phyloP scores from a whole-genome alignment of 2,329 filamentous ascomycete genomes.

The Ceratocystis eucalypticola region DNA sequence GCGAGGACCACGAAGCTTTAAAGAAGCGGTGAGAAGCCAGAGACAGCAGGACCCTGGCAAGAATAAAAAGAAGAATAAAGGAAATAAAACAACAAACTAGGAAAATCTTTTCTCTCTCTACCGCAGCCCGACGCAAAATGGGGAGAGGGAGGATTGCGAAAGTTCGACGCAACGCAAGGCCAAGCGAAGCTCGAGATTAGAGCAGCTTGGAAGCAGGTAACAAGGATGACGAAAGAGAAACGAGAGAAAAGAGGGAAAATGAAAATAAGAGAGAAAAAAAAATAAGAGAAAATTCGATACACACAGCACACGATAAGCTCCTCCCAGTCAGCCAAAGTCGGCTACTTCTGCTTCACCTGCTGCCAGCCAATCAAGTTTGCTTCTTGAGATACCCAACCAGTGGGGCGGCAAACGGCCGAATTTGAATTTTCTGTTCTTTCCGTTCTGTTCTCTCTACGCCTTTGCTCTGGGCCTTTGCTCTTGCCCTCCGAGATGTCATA shows the following conservation, averaged over 20 bases:
- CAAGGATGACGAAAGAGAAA: background rate
- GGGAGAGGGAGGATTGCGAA: background rate
- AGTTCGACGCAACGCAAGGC: background rate
- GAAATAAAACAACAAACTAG: conserved; percentile 6
- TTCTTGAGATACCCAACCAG: background rate
- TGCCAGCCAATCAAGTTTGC: background rate
- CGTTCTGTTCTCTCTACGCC: background rate
- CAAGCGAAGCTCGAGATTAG: background rate
- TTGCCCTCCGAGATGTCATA: background rate
- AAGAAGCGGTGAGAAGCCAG: conserved; percentile 17
- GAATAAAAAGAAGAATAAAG: conserved; percentile 4
- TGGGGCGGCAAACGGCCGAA: background rate
- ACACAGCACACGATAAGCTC: background rate
- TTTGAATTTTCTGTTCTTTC: background rate
- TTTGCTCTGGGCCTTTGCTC: background rate
- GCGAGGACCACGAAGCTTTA: conserved; percentile 15
- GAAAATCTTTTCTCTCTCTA: background rate
- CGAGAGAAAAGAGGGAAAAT: background rate
- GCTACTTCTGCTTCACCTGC: background rate
- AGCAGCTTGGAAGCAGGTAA: background rate
- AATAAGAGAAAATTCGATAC: background rate
- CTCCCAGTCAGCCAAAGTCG: background rate
- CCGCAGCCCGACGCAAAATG: background rate
- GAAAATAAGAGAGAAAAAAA: background rate
- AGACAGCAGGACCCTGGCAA: conserved; percentile 14